phyloP scores from a whole-genome alignment of 192 early-diverging fungal species.

The Backusella psychrophila region DNA sequence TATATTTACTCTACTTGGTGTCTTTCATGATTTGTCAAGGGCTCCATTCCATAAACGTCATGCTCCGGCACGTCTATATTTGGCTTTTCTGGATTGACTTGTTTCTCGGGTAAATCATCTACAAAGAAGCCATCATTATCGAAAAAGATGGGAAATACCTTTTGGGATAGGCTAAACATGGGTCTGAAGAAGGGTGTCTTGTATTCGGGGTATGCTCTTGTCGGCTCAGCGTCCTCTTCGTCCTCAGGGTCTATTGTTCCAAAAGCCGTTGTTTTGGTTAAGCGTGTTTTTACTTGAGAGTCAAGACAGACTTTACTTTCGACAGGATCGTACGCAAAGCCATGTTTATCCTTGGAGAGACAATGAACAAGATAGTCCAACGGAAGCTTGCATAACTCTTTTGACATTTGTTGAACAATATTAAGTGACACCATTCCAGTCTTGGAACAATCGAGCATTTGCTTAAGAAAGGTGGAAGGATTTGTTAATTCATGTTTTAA shows the following conservation, averaged over 20 bases:
- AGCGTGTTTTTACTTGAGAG: background rate
- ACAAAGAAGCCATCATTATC: background rate
- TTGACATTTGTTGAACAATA: background rate
- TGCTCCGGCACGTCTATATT: background rate
- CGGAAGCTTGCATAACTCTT: background rate
- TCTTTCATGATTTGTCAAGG: background rate
- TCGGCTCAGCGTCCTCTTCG: background rate
- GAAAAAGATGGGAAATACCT: slow-evolving; percentile 4
- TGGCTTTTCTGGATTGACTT: background rate
- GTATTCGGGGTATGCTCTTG: background rate
- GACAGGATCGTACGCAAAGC: background rate
- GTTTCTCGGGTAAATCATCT: background rate
- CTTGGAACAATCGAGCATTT: background rate
- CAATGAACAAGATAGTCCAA: background rate
- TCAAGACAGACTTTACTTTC: background rate
- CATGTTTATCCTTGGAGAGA: background rate
- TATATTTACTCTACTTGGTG: background rate
- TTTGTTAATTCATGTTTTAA: background rate
- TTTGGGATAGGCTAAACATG: background rate
- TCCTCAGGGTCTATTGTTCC: background rate
- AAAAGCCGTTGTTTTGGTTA: background rate
- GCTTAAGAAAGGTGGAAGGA: background rate
- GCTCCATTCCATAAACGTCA: background rate
- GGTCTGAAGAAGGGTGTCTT: background rate
- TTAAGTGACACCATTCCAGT: background rate